phyloP scores from a whole-genome alignment of 306 rosid genomes.

The Prosopis cineraria region DNA sequence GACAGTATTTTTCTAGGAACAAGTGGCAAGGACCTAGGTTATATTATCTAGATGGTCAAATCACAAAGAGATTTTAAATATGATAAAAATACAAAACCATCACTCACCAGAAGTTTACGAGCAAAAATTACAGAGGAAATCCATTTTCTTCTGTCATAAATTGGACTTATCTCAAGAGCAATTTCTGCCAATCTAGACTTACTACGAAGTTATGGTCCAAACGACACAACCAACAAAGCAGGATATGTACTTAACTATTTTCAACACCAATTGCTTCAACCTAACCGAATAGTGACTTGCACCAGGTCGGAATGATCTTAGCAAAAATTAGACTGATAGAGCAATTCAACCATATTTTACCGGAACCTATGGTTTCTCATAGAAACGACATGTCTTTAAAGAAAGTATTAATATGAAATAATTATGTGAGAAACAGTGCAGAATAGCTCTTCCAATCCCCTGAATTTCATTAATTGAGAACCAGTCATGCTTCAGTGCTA shows the following conservation, averaged over 20 bases:
- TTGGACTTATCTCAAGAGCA: not conserved
- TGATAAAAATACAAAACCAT: too few species aligned
- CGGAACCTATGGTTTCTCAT: constrained; percentile 1
- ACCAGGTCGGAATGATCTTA: constrained; percentile 2
- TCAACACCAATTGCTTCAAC: too few species aligned
- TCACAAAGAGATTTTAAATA: too few species aligned
- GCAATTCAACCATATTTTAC: not conserved
- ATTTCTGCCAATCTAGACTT: not conserved
- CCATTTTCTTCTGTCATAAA: not conserved
- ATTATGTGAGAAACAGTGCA: not conserved
- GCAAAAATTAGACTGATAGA: constrained; percentile 11
- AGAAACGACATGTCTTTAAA: not conserved
- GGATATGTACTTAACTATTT: not conserved
- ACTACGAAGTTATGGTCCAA: not conserved
- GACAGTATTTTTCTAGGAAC: too few species aligned
- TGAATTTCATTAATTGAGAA: constrained; percentile 9
- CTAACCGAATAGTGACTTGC: not conserved
- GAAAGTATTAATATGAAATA: not conserved
- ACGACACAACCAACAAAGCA: not conserved
- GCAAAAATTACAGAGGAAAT: not conserved
- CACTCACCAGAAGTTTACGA: not conserved
- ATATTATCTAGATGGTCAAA: too few species aligned
- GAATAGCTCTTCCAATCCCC: not conserved
- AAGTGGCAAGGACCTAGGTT: too few species aligned
- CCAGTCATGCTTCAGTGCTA: constrained; percentile 16